Conservation (phyloP, 345 rosid genomes). For the Rubroshorea leprosula region DNA sequence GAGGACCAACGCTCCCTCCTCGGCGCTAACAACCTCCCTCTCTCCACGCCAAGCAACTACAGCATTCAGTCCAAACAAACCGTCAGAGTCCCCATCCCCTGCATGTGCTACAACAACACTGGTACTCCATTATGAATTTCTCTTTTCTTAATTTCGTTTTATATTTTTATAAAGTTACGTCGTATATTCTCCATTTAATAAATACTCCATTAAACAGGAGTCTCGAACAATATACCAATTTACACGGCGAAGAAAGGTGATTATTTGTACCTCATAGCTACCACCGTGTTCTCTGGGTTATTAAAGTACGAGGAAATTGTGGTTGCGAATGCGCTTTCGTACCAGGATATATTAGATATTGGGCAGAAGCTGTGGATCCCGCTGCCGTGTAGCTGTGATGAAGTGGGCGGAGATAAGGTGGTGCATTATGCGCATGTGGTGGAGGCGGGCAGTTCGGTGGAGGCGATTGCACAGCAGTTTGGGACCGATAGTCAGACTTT, state of each 20-base stretch:
- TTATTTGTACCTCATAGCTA: conserved; percentile 32
- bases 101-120: conserved; percentile 48
- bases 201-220: too few species aligned
- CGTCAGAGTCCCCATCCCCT: conserved; percentile 50
- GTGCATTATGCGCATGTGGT: conserved; percentile 62
- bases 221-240: conserved; percentile 32
- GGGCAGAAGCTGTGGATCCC: conserved; percentile 56
- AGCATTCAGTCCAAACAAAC: conserved; percentile 16
- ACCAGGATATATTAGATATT: conserved; percentile 10
- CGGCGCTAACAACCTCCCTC: conserved; percentile 49
- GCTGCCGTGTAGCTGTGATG: conserved; percentile 63
- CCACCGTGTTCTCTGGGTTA: conserved; percentile 26
- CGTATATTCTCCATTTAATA: too few species aligned
- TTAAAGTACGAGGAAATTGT: conserved; percentile 25
- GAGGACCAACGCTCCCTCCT: conserved; percentile 33
- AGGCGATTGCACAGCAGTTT: conserved; percentile 38
- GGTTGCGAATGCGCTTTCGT: conserved; percentile 23
- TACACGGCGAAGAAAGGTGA: conserved; percentile 43
- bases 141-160: neutral
- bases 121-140: conserved; percentile 31
- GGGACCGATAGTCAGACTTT: conserved; percentile 32
- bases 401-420: conserved; percentile 30
- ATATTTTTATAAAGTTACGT: neutral
- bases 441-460: conserved; percentile 32
- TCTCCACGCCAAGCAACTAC: conserved; percentile 21